Conservation (phyloP, 2,329 filamentous ascomycete species). For the Lecanicillium sp. region DNA sequence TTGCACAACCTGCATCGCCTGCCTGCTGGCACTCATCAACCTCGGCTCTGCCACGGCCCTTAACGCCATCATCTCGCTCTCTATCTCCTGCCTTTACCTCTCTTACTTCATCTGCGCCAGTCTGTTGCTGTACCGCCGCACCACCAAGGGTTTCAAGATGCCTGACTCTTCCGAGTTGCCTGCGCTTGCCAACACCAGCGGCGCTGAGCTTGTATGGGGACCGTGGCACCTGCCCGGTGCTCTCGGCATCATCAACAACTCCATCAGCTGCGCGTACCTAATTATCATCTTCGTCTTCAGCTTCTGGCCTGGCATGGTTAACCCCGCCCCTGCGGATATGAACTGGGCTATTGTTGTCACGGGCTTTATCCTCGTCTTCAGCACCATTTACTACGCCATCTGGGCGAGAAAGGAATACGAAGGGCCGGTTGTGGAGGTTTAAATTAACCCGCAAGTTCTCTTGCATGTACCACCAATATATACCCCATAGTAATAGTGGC, state of each 20-base stretch:
- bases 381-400: slow-evolving; percentile 39
- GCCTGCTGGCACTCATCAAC: slow-evolving; percentile 28
- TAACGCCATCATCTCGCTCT: slow-evolving; percentile 25
- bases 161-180: slow-evolving; percentile 22
- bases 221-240: slow-evolving; percentile 48
- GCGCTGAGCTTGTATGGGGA: slow-evolving; percentile 40
- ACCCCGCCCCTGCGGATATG: not conserved
- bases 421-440: slow-evolving; percentile 34
- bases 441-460: not conserved
- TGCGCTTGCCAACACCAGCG: slow-evolving; percentile 25
- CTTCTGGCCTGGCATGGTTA: slow-evolving; percentile 36
- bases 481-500: not conserved
- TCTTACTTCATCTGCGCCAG: slow-evolving; percentile 27
- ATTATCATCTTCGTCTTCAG: slow-evolving; percentile 51
- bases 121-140: slow-evolving; percentile 26
- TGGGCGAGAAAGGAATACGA: slow-evolving; percentile 38
- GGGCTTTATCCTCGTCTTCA: slow-evolving; percentile 31
- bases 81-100: slow-evolving; percentile 26
- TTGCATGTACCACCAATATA: not conserved
- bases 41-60: slow-evolving; percentile 27
- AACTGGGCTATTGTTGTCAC: slow-evolving; percentile 10
- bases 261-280: slow-evolving; percentile 47
- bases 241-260: slow-evolving; percentile 48
- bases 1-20: slow-evolving; percentile 23
- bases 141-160: slow-evolving; percentile 22